Evolutionary conservation across 345 rosid genomes (phyloP).

Genomic region (Carallia brachiata): DNA sequence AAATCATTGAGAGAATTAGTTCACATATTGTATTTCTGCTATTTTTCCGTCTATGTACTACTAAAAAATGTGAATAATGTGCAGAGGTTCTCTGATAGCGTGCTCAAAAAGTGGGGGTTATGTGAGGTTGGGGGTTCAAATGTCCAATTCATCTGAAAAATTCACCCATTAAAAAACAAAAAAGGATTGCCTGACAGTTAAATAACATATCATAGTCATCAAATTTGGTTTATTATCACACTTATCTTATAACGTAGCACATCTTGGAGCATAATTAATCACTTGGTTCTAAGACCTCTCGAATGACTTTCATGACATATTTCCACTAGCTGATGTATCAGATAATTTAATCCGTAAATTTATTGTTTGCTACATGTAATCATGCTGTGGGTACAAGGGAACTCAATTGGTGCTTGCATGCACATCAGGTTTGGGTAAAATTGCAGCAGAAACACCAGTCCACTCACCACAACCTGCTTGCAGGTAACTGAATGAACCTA

Average conservation of each 20-base stretch:
- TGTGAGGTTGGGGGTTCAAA: too few relatives aligned
- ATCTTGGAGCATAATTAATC: too few relatives aligned
- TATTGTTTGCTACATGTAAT: not conserved
- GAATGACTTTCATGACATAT: not conserved
- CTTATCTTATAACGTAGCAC: too few relatives aligned
- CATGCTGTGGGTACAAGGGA: not conserved
- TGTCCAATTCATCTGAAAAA: too few relatives aligned
- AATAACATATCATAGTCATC: too few relatives aligned
- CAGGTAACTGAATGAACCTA: conserved; percentile 42
- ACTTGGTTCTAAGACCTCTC: not conserved
- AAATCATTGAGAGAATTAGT: not conserved
- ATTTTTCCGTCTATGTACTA: too few relatives aligned
- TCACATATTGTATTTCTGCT: not conserved
- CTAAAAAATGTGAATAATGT: too few relatives aligned
- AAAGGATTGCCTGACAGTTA: too few relatives aligned
- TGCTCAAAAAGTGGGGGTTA: too few relatives aligned
- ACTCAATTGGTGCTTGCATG: conserved; percentile 16
- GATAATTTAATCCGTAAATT: not conserved
- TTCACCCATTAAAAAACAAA: too few relatives aligned
- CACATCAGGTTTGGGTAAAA: conserved; percentile 68
- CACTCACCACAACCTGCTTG: conserved; percentile 50
- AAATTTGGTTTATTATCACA: too few relatives aligned
- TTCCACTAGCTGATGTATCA: not conserved
- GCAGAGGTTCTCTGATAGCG: too few relatives aligned
- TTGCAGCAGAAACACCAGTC: conserved; percentile 60